Base-by-base conservation (phyloP, 2,329 filamentous ascomycete species). In the Fusarium coicis region DNA sequence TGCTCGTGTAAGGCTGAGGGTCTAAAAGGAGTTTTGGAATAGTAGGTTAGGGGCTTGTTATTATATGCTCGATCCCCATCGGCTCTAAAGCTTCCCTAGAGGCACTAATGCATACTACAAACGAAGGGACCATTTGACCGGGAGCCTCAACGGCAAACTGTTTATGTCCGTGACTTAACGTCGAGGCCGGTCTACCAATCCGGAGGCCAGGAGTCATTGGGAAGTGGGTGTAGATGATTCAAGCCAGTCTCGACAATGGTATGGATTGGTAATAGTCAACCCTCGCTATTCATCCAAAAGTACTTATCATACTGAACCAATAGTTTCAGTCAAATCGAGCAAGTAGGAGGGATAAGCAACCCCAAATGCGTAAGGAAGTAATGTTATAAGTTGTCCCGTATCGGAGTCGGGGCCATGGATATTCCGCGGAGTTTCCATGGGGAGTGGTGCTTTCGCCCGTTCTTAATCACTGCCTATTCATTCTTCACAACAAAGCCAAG, bases 341-440 rank as follows among this genome's bases (percentile, higher is more conserved):
- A 46, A 18, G 56, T 49, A 30, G 44, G 40, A 52, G 54, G 30
- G 44, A 50, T 57, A 34, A 66, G 44, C 52, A 65, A 58, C n/a
- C 15, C 11, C 42, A 59, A 63, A 59, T 43, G 55, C 36, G 55
- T 40, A 47, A 50, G 42, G 34, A 26, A 28, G 40, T 32, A 23
- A 57, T 42, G 61, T 57, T 57, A 57, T 59, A 50, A 63, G 34
- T 46, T 67, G 60, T 50, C 39, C 63, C 43, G 43, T 42, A 36
- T 61, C 64, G 66, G 58, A 44, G 40, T 47, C 68, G 65, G 63
- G 26, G 36, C 69, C 76, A 70, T 52, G 76, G 72, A 62, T 37
- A 42, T n/a, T 65, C 76, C 76, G 67, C 63, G 77, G 77, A 76
- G 46, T 37, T 42, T 77, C 77, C 77, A 62, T 66, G 76, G 76